Evolutionary conservation across 768 basidiomycete species (phyloP).

Genomic region (Suillus plorans): DNA sequence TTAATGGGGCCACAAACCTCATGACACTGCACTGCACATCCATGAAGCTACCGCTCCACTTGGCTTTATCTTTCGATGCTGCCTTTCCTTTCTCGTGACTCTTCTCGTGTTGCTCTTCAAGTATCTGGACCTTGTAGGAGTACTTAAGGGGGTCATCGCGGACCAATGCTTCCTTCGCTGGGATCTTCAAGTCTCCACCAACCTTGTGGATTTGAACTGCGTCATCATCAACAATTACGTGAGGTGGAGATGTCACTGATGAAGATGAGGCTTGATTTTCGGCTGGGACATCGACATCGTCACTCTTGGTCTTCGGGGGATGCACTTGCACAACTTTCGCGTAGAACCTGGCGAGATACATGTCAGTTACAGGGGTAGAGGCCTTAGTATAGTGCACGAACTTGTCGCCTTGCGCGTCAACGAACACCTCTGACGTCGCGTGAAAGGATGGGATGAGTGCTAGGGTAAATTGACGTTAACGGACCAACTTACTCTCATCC

Average conservation of each 20-base stretch:
- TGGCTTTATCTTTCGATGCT: conserved; percentile 56
- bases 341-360: conserved; percentile 59
- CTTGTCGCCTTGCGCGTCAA: conserved; percentile 89
- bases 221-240: conserved; percentile 45
- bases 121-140: conserved; percentile 84
- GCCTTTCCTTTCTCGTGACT: conserved; percentile 59
- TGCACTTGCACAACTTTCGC: conserved; percentile 79
- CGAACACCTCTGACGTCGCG: conserved; percentile 65
- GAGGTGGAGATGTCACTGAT: conserved; percentile 46
- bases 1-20: conserved; percentile 53
- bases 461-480: conserved; percentile 8
- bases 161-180: conserved; percentile 65
- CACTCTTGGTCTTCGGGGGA: conserved; percentile 56
- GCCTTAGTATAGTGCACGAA: conserved; percentile 35
- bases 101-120: conserved; percentile 74
- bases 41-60: conserved; percentile 74
- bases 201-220: conserved; percentile 62
- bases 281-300: conserved; percentile 35
- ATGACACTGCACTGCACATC: conserved; percentile 80
- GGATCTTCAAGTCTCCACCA: conserved; percentile 76
- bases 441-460: conserved; percentile 18
- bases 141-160: conserved; percentile 82
- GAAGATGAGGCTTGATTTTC: conserved; percentile 35
- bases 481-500: conserved; percentile 73
- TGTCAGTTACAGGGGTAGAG: conserved; percentile 5